Conservation (phyloP, 768 basidiomycete species). For the Mycena capillaripes region DNA sequence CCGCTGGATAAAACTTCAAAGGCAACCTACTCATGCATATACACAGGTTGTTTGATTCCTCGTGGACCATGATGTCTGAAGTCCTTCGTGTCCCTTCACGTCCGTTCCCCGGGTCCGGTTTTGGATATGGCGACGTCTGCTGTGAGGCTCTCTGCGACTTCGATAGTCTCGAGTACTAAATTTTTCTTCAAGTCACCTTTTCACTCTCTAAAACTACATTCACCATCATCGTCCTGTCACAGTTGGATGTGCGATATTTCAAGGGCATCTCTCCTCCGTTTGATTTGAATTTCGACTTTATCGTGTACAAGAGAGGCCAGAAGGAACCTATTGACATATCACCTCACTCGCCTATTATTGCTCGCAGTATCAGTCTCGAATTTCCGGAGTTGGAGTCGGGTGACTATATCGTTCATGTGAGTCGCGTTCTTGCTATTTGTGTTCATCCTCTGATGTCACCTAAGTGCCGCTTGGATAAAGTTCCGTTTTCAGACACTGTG, state of each 20-base stretch:
- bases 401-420: conserved; percentile 34
- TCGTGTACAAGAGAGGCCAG: conserved; percentile 43
- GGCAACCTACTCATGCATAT: not conserved
- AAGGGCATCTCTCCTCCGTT: conserved; percentile 39
- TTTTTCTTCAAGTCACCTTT: conserved; percentile 45
- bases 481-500: conserved; percentile 30
- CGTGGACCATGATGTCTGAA: conserved; percentile 30
- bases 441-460: not conserved
- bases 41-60: conserved; percentile 29
- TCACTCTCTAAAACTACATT: conserved; percentile 37
- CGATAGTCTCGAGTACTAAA: too few species aligned
- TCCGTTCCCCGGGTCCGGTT: conserved; percentile 18
- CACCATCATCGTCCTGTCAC: conserved; percentile 48
- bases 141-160: conserved; percentile 6
- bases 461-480: conserved; percentile 33
- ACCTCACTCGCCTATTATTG: conserved; percentile 37
- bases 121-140: conserved; percentile 35
- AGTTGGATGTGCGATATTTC: conserved; percentile 49
- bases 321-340: conserved; percentile 35
- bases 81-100: conserved; percentile 28
- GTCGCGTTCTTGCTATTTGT: not conserved
- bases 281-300: conserved; percentile 48
- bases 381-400: conserved; percentile 31
- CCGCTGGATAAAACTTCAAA: too few species aligned
- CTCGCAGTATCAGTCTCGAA: conserved; percentile 42